Evolutionary conservation across 768 basidiomycete species (phyloP), one percentile per base, ranked within the genome.

Genomic region (Gautieria morchelliformis): DNA sequence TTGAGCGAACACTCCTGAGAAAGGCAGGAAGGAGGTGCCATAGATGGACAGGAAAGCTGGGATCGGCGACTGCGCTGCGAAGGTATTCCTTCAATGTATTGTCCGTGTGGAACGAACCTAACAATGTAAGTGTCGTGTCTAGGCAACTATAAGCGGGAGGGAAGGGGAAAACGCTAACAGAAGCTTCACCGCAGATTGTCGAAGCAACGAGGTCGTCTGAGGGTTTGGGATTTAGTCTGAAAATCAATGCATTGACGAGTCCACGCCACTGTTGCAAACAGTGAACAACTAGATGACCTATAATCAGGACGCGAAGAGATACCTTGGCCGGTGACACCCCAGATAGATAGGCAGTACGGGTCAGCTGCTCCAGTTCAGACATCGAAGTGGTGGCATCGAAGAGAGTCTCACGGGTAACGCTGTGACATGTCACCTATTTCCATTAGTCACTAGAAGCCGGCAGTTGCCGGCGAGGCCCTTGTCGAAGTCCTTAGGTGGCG

Each of bases 81-180:
- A 90, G 68, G 65, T 91, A 91, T 45, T 74, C 77, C 58, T 80
- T 78, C n/a, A 91, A 75, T 45, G 74, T 74, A 19, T 80, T 78
- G 64, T 87, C 81, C n/a, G 81, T 86, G 22, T 85, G 84, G 63
- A 87, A 85, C 48, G 78, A 76, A 53, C 80, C 74, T 64, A 82
- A 87, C 15, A 90, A 74, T 8, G 78, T 70, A 46, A 91, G 72
- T 11, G 89, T 78, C 4, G 88, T 83, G 63, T 85, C 89, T 91
- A 56, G 42, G 41, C 53, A 19, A 2, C 10, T 30, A 33, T 49
- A 10, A 49, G 32, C 48, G 15, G 4, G 24, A 17, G 24, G 10
- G 9, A 49, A 30, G 14, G 24, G 3, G 1, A 3, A 24, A 27
- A 30, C 17, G 24, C 15, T n/a, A 17, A 27, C 2, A 49, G 32